Percentiles rank a stretch among this genome's conserved stretches.
These are phyloP conservation scores for Solanum peruvianum DNA, from an alignment of 257 asterid species.

Conservation along the genomic window DNA sequence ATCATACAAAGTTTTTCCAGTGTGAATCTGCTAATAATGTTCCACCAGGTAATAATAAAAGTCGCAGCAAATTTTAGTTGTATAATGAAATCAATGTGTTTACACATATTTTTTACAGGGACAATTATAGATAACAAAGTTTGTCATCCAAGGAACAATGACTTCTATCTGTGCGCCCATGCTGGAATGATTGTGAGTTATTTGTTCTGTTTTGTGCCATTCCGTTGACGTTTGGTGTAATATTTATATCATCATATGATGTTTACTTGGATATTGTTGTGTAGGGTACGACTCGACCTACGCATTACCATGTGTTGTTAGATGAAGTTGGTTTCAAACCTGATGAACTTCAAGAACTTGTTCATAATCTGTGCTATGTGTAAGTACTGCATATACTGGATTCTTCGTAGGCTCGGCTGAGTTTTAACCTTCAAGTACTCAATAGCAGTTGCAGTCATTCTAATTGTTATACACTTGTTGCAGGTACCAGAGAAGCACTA, in stretches of 20 bases:
- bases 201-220: not conserved
- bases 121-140: slow-evolving; percentile 73
- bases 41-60: slow-evolving; percentile 49
- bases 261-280: not conserved
- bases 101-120: slow-evolving; percentile 37
- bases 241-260: not conserved
- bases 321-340: slow-evolving; percentile 76
- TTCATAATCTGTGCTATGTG: slow-evolving; percentile 81
- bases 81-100: not conserved
- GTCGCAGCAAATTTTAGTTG: not conserved
- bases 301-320: slow-evolving; percentile 66
- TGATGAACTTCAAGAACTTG: slow-evolving; percentile 86
- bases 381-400: slow-evolving; percentile 20
- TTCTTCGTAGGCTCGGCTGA: not conserved
- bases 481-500: slow-evolving; percentile 94
- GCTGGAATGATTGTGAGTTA: slow-evolving; percentile 79
- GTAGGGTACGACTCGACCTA: slow-evolving; percentile 88
- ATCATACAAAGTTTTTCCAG: slow-evolving; percentile 81
- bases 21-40: slow-evolving; percentile 69
- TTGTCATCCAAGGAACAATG: slow-evolving; percentile 84
- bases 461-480: not conserved
- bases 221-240: not conserved
- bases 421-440: not conserved
- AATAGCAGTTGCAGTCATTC: not conserved
- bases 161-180: slow-evolving; percentile 85